Evolutionary conservation across 371 early-diverging fungal genomes (phyloP).

Genomic region (Quaeritorhiza haematococci): DNA sequence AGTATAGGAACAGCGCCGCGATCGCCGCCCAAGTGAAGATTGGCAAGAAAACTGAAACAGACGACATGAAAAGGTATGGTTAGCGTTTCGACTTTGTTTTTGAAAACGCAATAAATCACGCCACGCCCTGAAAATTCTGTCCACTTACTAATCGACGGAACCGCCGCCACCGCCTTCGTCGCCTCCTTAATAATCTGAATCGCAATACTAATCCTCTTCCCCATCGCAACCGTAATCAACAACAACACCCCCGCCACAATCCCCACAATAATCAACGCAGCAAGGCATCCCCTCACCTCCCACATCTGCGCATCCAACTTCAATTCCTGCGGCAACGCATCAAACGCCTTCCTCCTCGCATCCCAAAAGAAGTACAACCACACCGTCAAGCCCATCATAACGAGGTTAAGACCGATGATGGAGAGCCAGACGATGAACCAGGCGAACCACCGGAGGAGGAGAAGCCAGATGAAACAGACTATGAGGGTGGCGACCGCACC

Average conservation of each 20-base stretch:
- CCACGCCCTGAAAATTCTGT: neutral
- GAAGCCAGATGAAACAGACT: slow-evolving; percentile 28
- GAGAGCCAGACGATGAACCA: slow-evolving; percentile 37
- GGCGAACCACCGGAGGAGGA: slow-evolving; percentile 25
- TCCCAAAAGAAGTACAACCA: slow-evolving; percentile 28
- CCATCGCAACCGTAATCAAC: slow-evolving; percentile 20
- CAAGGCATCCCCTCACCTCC: neutral
- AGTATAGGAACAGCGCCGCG: slow-evolving; percentile 24
- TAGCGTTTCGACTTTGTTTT: slow-evolving; percentile 3
- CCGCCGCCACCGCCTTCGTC: slow-evolving; percentile 21
- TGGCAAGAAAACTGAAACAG: slow-evolving; percentile 22
- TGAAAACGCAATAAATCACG: neutral
- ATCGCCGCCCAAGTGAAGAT: slow-evolving; percentile 17
- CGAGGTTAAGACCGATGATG: slow-evolving; percentile 18
- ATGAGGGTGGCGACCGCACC: slow-evolving; percentile 19
- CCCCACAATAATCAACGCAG: slow-evolving; percentile 9
- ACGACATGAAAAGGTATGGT: slow-evolving; percentile 2
- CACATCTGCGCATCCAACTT: neutral
- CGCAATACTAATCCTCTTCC: slow-evolving; percentile 38
- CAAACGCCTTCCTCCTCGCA: neutral
- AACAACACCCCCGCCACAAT: slow-evolving; percentile 16
- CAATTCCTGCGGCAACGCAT: neutral
- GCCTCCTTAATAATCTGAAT: slow-evolving; percentile 37
- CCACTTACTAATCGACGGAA: slow-evolving; percentile 31
- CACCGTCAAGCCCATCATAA: slow-evolving; percentile 18